Evolutionary conservation across 2,329 filamentous ascomycete genomes (phyloP).

Genomic region (Aspergillus brunneoviolaceus): DNA sequence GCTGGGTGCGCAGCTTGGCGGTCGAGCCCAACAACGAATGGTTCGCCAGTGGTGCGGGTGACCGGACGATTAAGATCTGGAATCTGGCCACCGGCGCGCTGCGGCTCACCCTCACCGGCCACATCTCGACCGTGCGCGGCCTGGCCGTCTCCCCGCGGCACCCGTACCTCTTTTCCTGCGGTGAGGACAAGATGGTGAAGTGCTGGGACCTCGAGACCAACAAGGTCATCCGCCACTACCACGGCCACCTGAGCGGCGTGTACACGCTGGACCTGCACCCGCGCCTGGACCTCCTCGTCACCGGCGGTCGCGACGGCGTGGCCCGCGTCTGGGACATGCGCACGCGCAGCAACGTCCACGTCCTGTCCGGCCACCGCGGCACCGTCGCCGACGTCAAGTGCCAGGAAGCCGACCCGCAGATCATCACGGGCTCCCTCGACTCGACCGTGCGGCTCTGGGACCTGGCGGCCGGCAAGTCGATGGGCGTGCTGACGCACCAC

Average conservation of each 20-base stretch:
- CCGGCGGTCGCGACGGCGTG: conserved; percentile 90
- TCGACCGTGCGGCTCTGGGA: conserved; percentile 92
- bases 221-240: conserved; percentile 96
- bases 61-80: conserved; percentile 98
- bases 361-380: conserved; percentile 83
- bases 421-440: conserved; percentile 91
- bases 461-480: conserved; percentile 90
- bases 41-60: conserved; percentile 94
- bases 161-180: conserved; percentile 96
- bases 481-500: conserved; percentile 95
- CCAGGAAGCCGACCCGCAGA: conserved; percentile 93
- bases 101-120: conserved; percentile 82
- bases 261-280: conserved; percentile 93
- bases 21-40: conserved; percentile 96
- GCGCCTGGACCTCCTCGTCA: conserved; percentile 90
- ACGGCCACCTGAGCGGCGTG: conserved; percentile 93
- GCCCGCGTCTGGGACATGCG: conserved; percentile 98
- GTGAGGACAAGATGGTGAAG: conserved; percentile 99
- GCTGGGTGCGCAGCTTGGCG: conserved; percentile 86
- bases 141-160: conserved; percentile 90
- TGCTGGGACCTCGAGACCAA: conserved; percentile 99
- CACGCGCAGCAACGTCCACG: conserved; percentile 91
- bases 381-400: conserved; percentile 88
- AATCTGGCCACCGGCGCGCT: conserved; percentile 86
- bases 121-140: conserved; percentile 90